Base-by-base conservation (phyloP, 2,329 filamentous ascomycete genomes). In the Fusarium goolgardi region DNA sequence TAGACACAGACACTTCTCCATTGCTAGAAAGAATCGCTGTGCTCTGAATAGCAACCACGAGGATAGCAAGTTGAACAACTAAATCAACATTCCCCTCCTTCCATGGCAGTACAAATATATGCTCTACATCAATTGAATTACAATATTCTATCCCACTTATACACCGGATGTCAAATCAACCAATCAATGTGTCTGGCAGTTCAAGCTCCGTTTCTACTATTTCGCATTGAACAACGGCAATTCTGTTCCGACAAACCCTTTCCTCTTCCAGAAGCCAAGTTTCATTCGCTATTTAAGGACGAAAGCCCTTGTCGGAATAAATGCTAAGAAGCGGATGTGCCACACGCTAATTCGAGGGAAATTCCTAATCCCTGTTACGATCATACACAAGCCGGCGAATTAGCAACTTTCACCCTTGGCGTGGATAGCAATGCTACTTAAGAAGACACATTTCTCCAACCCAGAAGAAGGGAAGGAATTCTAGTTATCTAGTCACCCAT, bases 341-440 rank as follows among this genome's bases (percentile, higher is more conserved):
- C 7, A 8, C 13, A 15, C 13, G 12, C 1, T 58, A 34, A 66
- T 67, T 67, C 63, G 63, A 54, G 63, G 57, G 64, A 67, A 67
- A 67, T 63, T 35, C 20, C 12, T 1, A 0, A 29, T 6, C 63
- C 63, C 3, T 27, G 52, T 40, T 45, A 2, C 0, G 20, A 50
- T 46, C 34, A 55, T 18, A 46, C 52, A 23, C 20, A 23, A 29
- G 29, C 43, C 62, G 40, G 35, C 32, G 59, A 21, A 58, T 50
- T 35, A 35, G 20, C 7, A 23, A 13, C 21, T 6, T 35, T 25
- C 20, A 25, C 1, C 16, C 41, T 4, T 4, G 4, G 43, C 32
- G n/a, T 10, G 27, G 13, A 20, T 18, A 29, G 9, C n/a, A 5
- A 21, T 32, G n/a, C 20, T 66, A 66, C 43, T 54, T 67, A 63